Evolutionary conservation across 257 asterid species (phyloP).

Genomic region (Scutellaria galericulata): DNA sequence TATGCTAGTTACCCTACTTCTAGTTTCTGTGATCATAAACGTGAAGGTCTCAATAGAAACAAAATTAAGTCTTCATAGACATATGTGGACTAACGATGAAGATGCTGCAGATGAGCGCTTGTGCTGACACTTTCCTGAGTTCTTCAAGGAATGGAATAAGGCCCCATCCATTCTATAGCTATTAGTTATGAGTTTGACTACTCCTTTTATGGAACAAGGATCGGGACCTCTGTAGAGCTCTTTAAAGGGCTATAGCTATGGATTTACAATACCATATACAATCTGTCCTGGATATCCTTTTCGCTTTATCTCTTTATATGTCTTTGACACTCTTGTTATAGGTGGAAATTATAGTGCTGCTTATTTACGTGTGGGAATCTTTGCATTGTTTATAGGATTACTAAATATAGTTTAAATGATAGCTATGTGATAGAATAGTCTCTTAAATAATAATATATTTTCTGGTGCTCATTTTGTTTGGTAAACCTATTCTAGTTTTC

Average conservation of each 20-base stretch:
- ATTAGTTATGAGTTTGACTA: not conserved
- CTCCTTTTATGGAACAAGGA: not conserved
- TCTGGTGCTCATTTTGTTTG: not conserved
- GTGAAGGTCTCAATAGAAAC: not conserved
- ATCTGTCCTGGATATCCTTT: not conserved
- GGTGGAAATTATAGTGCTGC: not conserved
- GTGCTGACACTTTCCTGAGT: not conserved
- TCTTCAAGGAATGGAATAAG: not conserved
- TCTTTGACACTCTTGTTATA: not conserved
- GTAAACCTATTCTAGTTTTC: not conserved
- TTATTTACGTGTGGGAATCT: not conserved
- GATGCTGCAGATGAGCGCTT: not conserved
- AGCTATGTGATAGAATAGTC: not conserved
- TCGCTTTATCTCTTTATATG: not conserved
- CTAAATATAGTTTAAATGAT: not conserved
- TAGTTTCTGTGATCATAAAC: conserved; percentile 9
- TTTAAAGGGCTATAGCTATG: not conserved
- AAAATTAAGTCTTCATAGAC: conserved; percentile 7
- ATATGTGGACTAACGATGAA: not conserved
- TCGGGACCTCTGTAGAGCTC: not conserved
- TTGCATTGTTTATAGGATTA: not conserved
- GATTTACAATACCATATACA: not conserved
- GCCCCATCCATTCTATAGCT: not conserved
- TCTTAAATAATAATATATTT: not conserved
- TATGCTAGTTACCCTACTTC: not conserved